phyloP scores from a whole-genome alignment of 306 rosid species.

The Trifolium subterraneum region DNA sequence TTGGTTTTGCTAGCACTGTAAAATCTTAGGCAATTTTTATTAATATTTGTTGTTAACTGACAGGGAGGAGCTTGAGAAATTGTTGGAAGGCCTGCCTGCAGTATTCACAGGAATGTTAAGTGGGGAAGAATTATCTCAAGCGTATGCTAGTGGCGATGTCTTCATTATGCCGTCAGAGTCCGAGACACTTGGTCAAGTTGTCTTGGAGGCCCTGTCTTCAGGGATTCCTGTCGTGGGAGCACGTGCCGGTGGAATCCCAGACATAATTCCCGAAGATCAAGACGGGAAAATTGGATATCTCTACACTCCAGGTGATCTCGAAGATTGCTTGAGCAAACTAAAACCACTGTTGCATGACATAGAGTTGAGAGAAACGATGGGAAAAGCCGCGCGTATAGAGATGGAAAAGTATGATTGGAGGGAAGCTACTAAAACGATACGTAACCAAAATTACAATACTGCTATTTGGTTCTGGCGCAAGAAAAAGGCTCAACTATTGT shows the following conservation, averaged over 20 bases:
- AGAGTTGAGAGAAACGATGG: constrained; percentile 80
- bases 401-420: constrained; percentile 96
- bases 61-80: constrained; percentile 89
- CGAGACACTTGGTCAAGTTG: constrained; percentile 94
- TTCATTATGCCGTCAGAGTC: constrained; percentile 98
- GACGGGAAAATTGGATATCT: constrained; percentile 87
- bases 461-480: constrained; percentile 99
- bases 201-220: constrained; percentile 91
- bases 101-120: constrained; percentile 96
- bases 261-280: constrained; percentile 81
- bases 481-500: constrained; percentile 77
- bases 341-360: constrained; percentile 64
- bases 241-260: constrained; percentile 95
- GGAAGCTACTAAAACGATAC: constrained; percentile 79
- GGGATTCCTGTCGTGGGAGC: constrained; percentile 94
- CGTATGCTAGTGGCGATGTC: constrained; percentile 92
- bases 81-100: constrained; percentile 88
- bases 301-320: constrained; percentile 69
- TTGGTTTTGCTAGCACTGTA: background rate
- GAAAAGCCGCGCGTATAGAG: constrained; percentile 78
- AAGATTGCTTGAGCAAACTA: constrained; percentile 87
- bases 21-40: constrained; percentile 11
- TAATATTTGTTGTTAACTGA: constrained; percentile 24
- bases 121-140: constrained; percentile 94
- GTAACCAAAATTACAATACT: constrained; percentile 84